Evolutionary conservation across 257 asterid genomes (phyloP).

Genomic region (Nicotiana tabacum): DNA sequence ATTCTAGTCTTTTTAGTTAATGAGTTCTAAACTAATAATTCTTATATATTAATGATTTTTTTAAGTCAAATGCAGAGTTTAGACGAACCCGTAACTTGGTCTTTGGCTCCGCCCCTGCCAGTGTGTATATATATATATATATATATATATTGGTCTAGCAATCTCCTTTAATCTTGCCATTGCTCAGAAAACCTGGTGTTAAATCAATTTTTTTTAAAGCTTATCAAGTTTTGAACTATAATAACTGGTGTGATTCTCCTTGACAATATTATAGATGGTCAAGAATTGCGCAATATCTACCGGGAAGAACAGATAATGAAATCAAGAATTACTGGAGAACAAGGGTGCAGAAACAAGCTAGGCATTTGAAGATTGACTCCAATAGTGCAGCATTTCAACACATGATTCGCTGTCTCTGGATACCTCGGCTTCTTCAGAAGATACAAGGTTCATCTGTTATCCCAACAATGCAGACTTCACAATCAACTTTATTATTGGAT

Average conservation of each 20-base stretch:
- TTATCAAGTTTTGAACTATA: neutral
- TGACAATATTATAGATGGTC: conserved; percentile 27
- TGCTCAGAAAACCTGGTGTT: neutral
- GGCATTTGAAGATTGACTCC: conserved; percentile 30
- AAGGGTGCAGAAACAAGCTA: conserved; percentile 34
- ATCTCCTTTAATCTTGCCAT: neutral
- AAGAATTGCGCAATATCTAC: conserved; percentile 32
- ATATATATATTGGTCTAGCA: neutral
- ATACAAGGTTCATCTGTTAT: conserved; percentile 9
- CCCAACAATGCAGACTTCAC: neutral
- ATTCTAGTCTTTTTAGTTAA: too few relatives aligned
- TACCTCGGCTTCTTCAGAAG: conserved; percentile 32
- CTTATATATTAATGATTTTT: too few relatives aligned
- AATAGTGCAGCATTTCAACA: conserved; percentile 28
- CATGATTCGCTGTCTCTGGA: conserved; percentile 28
- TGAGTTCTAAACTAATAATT: too few relatives aligned
- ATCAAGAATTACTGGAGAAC: conserved; percentile 41
- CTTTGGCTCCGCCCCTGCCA: too few relatives aligned
- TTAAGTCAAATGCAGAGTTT: too few relatives aligned
- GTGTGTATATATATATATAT: too few relatives aligned
- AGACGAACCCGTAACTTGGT: too few relatives aligned
- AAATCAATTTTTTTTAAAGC: neutral
- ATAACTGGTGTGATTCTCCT: neutral
- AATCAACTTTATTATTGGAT: neutral
- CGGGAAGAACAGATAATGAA: conserved; percentile 39